These are phyloP conservation scores for Pisolithus thermaeus DNA, from an alignment of 1,284 basidiomycete species.

Conservation along the genomic window DNA sequence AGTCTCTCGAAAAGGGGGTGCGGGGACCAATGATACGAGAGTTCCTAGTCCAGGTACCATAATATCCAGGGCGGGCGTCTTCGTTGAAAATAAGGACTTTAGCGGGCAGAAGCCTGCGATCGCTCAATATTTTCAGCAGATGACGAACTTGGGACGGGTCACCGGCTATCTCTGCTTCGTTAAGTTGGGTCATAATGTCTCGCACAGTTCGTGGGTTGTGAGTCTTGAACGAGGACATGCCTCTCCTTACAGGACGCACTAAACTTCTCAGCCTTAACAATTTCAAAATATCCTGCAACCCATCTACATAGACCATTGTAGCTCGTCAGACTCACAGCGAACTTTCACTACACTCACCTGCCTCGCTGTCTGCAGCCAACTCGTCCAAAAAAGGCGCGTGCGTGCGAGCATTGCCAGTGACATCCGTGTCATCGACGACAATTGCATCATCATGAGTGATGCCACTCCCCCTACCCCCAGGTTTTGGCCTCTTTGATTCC, in stretches of 20 bases:
- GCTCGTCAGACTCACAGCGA: neutral
- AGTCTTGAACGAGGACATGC: conserved; percentile 27
- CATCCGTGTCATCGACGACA: conserved; percentile 37
- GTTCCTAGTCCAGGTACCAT: conserved; percentile 79
- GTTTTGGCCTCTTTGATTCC: conserved; percentile 26
- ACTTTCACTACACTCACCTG: neutral
- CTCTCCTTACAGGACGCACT: conserved; percentile 2
- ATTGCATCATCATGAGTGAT: conserved; percentile 42
- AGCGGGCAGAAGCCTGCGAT: conserved; percentile 55
- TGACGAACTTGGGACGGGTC: conserved; percentile 57
- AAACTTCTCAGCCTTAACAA: conserved; percentile 12
- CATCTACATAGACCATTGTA: neutral
- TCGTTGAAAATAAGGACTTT: conserved; percentile 74
- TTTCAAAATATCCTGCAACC: conserved; percentile 12
- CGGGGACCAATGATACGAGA: conserved; percentile 68
- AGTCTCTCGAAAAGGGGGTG: conserved; percentile 68
- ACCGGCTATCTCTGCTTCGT: conserved; percentile 71
- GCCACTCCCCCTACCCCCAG: conserved; percentile 15
- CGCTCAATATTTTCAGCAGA: conserved; percentile 48
- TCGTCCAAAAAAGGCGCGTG: conserved; percentile 3
- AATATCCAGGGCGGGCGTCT: conserved; percentile 78
- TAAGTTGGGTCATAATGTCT: conserved; percentile 56
- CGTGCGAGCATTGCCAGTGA: conserved; percentile 18
- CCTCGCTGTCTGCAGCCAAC: neutral
- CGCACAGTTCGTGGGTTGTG: conserved; percentile 40